Evolutionary conservation across 345 rosid genomes (phyloP).

Genomic region (Eutrema heterophyllum): DNA sequence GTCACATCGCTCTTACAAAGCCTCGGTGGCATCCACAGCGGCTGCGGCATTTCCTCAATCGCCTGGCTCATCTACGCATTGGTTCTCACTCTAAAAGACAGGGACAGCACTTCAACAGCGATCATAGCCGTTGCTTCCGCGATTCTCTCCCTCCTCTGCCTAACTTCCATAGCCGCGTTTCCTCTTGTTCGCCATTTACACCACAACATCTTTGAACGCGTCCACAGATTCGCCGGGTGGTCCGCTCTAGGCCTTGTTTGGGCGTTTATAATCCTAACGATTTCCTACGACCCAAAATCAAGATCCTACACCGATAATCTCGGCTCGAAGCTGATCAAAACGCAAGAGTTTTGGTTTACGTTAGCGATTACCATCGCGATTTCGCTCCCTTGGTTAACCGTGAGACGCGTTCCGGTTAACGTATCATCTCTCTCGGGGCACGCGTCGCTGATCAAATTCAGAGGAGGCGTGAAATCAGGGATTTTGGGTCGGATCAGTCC

Average conservation of each 20-base stretch:
- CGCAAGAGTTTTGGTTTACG: constrained; percentile 82
- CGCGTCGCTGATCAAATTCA: constrained; percentile 65
- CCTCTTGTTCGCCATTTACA: constrained; percentile 83
- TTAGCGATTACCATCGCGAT: constrained; percentile 49
- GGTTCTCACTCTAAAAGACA: constrained; percentile 52
- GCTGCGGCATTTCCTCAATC: constrained; percentile 70
- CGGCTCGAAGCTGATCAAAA: constrained; percentile 41
- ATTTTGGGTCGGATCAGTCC: constrained; percentile 87
- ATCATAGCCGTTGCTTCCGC: constrained; percentile 53
- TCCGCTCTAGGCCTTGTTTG: constrained; percentile 60
- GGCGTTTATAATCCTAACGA: constrained; percentile 53
- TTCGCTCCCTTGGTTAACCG: constrained; percentile 66
- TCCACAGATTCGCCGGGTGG: constrained; percentile 79
- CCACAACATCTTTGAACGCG: constrained; percentile 70
- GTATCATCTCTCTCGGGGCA: constrained; percentile 63
- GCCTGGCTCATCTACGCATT: constrained; percentile 65
- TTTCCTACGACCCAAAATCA: constrained; percentile 53
- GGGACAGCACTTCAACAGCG: constrained; percentile 47
- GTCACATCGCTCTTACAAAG: constrained; percentile 71
- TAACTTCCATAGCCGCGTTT: constrained; percentile 61
- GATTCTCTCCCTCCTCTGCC: constrained; percentile 52
- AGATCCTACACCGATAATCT: constrained; percentile 47
- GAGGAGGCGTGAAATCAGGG: constrained; percentile 69
- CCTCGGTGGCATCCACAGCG: constrained; percentile 74
- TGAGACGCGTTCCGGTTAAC: constrained; percentile 55